A percentile compares a stretch with the other conserved stretches of the same genome.
These are phyloP conservation scores for Allium sativum DNA, from an alignment of 106 monocot species.

Conservation along the genomic window DNA sequence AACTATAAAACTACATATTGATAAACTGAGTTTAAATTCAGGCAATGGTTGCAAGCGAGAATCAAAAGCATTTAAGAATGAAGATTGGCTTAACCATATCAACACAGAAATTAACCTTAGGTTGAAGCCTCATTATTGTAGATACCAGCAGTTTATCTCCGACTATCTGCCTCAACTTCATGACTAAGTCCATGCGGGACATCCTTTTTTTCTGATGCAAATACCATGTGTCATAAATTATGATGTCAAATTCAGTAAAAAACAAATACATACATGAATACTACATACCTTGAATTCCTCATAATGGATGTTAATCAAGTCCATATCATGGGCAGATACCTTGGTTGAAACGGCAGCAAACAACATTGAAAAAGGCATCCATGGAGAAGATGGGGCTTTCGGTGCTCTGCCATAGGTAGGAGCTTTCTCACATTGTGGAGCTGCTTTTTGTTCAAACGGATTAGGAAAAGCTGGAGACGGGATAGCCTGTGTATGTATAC, in stretches of 20 bases:
- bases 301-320: slow-evolving; percentile 58
- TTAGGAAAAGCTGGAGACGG: slow-evolving; percentile 11
- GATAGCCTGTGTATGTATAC: slow-evolving; percentile 3
- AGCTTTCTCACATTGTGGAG: slow-evolving; percentile 1
- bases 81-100: no score
- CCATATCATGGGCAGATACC: slow-evolving; percentile 68
- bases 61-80: background rate
- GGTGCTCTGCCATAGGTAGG: slow-evolving; percentile 19
- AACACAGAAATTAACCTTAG: slow-evolving; percentile 39
- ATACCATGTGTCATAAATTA: background rate
- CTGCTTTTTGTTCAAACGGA: background rate
- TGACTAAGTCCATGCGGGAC: slow-evolving; percentile 68
- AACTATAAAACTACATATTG: background rate
- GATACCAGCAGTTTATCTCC: slow-evolving; percentile 84
- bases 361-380: slow-evolving; percentile 98
- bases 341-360: slow-evolving; percentile 90
- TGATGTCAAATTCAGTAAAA: background rate
- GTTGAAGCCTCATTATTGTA: slow-evolving; percentile 71
- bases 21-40: background rate
- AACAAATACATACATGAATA: background rate
- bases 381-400: slow-evolving; percentile 48
- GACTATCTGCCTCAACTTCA: slow-evolving; percentile 63
- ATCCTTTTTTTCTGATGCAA: slow-evolving; percentile 46
- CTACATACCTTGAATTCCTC: slow-evolving; percentile 74
- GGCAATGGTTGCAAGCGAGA: background rate